These are phyloP conservation scores for Eragrostis tef DNA, from an alignment of 202 grass and related monocot species.

Conservation along the genomic window DNA sequence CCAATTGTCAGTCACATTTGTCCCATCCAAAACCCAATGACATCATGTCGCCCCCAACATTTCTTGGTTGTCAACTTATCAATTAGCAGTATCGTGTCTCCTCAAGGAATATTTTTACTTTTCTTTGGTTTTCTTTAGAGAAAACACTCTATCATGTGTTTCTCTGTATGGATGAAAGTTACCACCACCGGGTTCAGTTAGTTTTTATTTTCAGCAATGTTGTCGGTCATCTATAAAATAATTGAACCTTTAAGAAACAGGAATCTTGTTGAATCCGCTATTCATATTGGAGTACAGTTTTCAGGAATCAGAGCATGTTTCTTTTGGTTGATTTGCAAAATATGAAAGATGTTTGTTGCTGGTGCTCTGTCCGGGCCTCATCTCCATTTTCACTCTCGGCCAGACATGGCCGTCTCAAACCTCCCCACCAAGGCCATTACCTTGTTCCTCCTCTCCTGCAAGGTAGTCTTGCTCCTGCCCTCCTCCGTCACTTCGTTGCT, in stretches of 20 bases:
- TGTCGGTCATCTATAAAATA: background rate
- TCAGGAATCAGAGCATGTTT: background rate
- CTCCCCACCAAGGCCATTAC: constrained; percentile 72
- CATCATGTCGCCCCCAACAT: too few species aligned
- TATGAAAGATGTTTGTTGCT: constrained; percentile 14
- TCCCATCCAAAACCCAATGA: too few species aligned
- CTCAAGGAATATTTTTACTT: too few species aligned
- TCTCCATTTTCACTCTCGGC: background rate
- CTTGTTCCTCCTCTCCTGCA: constrained; percentile 70
- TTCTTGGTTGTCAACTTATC: too few species aligned
- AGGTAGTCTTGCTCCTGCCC: constrained; percentile 47
- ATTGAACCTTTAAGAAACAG: background rate
- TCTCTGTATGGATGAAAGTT: too few species aligned
- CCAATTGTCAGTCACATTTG: too few species aligned
- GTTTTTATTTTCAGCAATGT: too few species aligned
- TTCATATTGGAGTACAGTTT: constrained; percentile 26
- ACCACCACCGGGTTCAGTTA: too few species aligned
- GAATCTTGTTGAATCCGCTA: background rate
- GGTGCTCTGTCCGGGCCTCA: background rate
- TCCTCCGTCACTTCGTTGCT: constrained; percentile 69
- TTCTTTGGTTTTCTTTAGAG: too few species aligned
- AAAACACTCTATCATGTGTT: too few species aligned
- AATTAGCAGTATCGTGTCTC: too few species aligned
- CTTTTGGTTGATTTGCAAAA: background rate
- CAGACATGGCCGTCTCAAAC: constrained; percentile 74